phyloP scores from a whole-genome alignment of 2,329 filamentous ascomycete species.

The Dothistroma pini region DNA sequence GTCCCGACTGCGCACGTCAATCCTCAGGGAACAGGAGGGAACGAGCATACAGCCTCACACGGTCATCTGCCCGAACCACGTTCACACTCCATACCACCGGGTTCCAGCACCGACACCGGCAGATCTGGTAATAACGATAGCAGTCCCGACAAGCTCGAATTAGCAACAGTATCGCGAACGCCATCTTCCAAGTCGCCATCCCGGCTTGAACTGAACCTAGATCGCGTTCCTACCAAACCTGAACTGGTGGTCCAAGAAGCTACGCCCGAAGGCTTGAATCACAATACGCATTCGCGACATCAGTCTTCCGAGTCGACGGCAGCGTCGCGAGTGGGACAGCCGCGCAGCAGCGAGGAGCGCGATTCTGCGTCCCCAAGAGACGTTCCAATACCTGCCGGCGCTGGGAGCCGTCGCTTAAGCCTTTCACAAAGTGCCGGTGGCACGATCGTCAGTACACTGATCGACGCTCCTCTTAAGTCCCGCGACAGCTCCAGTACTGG shows the following conservation, averaged over 20 bases:
- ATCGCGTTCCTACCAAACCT: conserved; percentile 8
- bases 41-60: background rate
- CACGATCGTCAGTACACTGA: conserved; percentile 50
- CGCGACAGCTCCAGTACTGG: conserved; percentile 8
- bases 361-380: background rate
- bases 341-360: background rate
- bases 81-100: conserved; percentile 1
- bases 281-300: background rate
- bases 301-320: conserved; percentile 8
- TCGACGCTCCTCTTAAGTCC: conserved; percentile 43
- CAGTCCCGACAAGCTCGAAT: too few species aligned
- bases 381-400: background rate
- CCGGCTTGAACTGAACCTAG: conserved; percentile 14
- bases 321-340: background rate
- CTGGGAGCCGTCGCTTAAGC: conserved; percentile 38
- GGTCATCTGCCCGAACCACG: background rate
- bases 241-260: conserved; percentile 17
- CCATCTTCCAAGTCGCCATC: conserved; percentile 7
- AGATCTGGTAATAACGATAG: background rate
- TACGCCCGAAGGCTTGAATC: conserved; percentile 16
- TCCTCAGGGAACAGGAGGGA: too few species aligned
- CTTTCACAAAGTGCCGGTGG: conserved; percentile 40
- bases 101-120: conserved; percentile 2
- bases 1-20: background rate
- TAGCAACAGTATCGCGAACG: background rate